These are phyloP conservation scores for Septoria linicola DNA, from an alignment of 2,329 filamentous ascomycete genomes.

Conservation along the genomic window DNA sequence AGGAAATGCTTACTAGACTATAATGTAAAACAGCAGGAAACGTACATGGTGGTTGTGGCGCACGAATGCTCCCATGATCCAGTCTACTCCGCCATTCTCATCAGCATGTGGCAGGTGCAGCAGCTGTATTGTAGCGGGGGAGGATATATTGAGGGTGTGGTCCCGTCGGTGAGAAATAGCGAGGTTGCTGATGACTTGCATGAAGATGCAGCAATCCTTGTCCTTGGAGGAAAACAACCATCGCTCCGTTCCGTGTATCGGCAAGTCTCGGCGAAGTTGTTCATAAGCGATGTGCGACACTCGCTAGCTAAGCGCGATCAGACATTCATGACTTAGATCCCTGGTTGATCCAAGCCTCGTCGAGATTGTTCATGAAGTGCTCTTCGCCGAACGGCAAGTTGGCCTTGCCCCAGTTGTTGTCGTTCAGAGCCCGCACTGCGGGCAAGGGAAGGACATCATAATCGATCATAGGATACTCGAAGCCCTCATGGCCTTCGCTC, in stretches of 20 bases:
- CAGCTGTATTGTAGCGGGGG: constrained; percentile 8
- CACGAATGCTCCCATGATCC: constrained; percentile 5
- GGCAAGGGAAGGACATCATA: neutral
- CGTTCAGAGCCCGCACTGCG: neutral
- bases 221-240: neutral
- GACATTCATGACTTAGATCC: too few species aligned
- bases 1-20: constrained; percentile 6
- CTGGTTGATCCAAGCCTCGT: too few species aligned
- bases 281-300: neutral
- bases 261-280: neutral
- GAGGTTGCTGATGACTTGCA: constrained; percentile 14
- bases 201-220: constrained; percentile 9
- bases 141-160: constrained; percentile 8
- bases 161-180: constrained; percentile 7
- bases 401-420: neutral
- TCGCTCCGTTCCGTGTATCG: constrained; percentile 5
- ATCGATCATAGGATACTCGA: neutral
- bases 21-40: constrained; percentile 2
- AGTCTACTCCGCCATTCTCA: neutral
- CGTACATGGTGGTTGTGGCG: neutral
- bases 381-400: neutral
- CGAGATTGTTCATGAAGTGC: too few species aligned
- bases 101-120: constrained; percentile 3
- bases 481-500: neutral
- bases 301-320: too few species aligned